phyloP scores from a whole-genome alignment of 306 rosid genomes.

The Ormosia emarginata region DNA sequence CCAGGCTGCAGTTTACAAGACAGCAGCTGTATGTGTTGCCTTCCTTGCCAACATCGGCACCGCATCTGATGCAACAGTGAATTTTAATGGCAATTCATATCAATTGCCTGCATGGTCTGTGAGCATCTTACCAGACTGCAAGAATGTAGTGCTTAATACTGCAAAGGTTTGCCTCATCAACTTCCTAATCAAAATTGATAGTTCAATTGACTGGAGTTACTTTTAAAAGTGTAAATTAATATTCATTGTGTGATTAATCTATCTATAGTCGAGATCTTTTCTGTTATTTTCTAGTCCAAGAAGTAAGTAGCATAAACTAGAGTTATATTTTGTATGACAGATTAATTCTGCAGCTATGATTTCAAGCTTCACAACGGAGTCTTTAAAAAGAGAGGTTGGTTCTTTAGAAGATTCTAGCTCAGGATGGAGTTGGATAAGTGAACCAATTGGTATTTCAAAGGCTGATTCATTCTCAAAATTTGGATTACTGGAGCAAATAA shows the following conservation, averaged over 20 bases:
- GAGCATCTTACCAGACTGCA: conserved; percentile 87
- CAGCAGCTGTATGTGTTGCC: conserved; percentile 69
- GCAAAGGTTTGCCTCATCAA: conserved; percentile 58
- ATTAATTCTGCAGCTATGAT: conserved; percentile 50
- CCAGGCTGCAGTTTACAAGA: conserved; percentile 77
- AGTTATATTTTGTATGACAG: conserved; percentile 32
- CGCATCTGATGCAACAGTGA: conserved; percentile 60
- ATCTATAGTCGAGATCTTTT: not conserved
- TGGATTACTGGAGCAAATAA: conserved; percentile 73
- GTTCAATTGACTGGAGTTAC: not conserved
- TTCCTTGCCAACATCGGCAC: conserved; percentile 78
- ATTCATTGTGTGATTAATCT: not conserved
- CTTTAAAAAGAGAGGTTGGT: conserved; percentile 32
- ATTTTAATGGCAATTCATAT: conserved; percentile 61
- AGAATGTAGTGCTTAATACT: conserved; percentile 66
- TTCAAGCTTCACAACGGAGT: conserved; percentile 49
- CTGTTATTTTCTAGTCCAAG: not conserved
- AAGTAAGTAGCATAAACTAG: not conserved
- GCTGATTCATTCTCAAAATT: conserved; percentile 46
- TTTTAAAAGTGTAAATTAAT: not conserved
- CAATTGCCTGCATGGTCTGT: conserved; percentile 81
- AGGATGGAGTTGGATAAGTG: conserved; percentile 66
- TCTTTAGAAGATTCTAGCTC: conserved; percentile 42
- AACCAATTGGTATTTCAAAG: conserved; percentile 71
- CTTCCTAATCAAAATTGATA: not conserved